Percentiles rank a stretch among this genome's conserved stretches.
phyloP scores from a whole-genome alignment of 768 basidiomycete genomes.

The Butyriboletus loyo region DNA sequence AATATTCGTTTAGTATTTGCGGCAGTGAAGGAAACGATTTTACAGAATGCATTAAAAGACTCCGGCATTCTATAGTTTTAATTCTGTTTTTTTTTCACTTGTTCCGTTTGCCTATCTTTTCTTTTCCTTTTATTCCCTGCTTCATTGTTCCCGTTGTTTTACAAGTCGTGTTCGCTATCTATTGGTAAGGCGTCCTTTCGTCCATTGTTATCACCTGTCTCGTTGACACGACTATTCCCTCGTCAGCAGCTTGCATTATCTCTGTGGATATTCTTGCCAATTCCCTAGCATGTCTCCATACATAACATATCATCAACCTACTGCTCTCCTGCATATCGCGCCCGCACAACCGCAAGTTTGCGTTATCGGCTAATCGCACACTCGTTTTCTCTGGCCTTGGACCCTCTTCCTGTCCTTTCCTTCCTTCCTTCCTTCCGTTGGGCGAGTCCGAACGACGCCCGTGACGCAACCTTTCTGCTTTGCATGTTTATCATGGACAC shows the following conservation, averaged over 20 bases:
- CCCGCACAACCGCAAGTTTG: neutral
- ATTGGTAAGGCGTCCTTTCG: slow-evolving; percentile 17
- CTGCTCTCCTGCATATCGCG: slow-evolving; percentile 3
- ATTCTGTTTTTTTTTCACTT: neutral
- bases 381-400: neutral
- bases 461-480: too few relatives aligned
- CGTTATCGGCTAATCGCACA: neutral
- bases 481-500: too few relatives aligned
- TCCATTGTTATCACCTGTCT: neutral
- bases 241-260: slow-evolving; percentile 25
- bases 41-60: slow-evolving; percentile 84
- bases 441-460: neutral
- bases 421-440: neutral
- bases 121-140: too few relatives aligned
- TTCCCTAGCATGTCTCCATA: slow-evolving; percentile 22
- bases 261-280: slow-evolving; percentile 30
- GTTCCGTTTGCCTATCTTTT: neutral
- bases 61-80: slow-evolving; percentile 66
- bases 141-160: slow-evolving; percentile 3
- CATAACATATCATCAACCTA: slow-evolving; percentile 31
- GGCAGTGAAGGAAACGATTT: slow-evolving; percentile 89
- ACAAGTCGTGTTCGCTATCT: slow-evolving; percentile 24
- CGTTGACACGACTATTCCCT: neutral
- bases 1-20: slow-evolving; percentile 83
- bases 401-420: neutral